A percentile compares a stretch with the other conserved stretches of the same genome.
phyloP scores from a whole-genome alignment of 208 protist species.

The Crithidia expoeki region DNA sequence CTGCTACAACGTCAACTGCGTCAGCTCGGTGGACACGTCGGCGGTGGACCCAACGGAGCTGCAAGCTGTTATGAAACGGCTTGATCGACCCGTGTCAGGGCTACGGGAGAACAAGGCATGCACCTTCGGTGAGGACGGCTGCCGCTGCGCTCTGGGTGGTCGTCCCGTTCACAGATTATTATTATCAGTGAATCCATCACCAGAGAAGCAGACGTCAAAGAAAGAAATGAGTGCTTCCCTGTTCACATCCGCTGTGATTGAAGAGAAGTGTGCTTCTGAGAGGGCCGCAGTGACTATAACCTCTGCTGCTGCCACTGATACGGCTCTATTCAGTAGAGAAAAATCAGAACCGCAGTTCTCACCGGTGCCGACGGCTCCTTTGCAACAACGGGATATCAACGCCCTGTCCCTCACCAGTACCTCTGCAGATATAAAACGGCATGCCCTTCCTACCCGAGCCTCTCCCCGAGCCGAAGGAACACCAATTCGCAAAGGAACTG shows the following conservation, averaged over 20 bases:
- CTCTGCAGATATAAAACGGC: background rate
- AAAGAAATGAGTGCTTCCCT: background rate
- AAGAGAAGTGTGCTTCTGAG: background rate
- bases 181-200: background rate
- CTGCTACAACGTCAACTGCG: background rate
- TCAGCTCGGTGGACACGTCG: background rate
- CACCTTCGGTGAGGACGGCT: constrained; percentile 29
- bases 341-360: background rate
- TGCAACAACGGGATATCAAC: constrained; percentile 11
- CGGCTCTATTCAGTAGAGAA: too few species aligned
- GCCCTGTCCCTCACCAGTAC: background rate
- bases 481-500: constrained; percentile 1
- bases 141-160: constrained; percentile 11
- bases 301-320: too few species aligned
- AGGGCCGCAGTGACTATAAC: too few species aligned
- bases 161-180: background rate
- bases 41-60: constrained; percentile 6
- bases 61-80: constrained; percentile 9
- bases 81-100: constrained; percentile 7
- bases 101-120: constrained; percentile 17
- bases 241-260: background rate
- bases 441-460: background rate
- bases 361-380: background rate
- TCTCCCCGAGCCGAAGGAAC: constrained; percentile 1
- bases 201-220: background rate